Evolutionary conservation across 805 yeast species (phyloP).

Genomic region (Debaryomyces castellii): DNA sequence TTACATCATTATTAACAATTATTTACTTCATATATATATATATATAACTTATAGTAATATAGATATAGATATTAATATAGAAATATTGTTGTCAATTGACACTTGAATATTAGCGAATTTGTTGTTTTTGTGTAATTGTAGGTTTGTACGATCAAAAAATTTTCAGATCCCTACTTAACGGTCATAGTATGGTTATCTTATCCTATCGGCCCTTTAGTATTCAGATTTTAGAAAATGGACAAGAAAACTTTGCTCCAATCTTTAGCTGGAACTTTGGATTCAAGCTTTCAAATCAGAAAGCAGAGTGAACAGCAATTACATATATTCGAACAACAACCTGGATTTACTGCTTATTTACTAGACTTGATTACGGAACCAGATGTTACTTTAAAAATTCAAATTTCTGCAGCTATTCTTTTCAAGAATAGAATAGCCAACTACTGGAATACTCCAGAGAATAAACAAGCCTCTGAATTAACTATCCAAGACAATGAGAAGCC

Average conservation of each 20-base stretch:
- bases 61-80: too few relatives aligned
- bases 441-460: slow-evolving; percentile 38
- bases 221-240: slow-evolving; percentile 45
- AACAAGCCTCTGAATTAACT: slow-evolving; percentile 16
- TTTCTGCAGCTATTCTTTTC: slow-evolving; percentile 44
- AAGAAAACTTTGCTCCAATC: slow-evolving; percentile 49
- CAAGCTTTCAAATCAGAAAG: slow-evolving; percentile 48
- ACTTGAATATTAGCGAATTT: too few relatives aligned
- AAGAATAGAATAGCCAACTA: slow-evolving; percentile 39
- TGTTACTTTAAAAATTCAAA: slow-evolving; percentile 35
- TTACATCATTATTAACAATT: too few relatives aligned
- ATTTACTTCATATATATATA: too few relatives aligned
- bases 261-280: slow-evolving; percentile 55
- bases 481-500: slow-evolving; percentile 36
- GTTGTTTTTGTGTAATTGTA: slow-evolving; percentile 2
- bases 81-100: too few relatives aligned
- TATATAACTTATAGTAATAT: too few relatives aligned
- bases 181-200: not conserved
- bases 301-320: slow-evolving; percentile 53
- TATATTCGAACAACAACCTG: slow-evolving; percentile 53
- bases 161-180: slow-evolving; percentile 5
- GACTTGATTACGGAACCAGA: slow-evolving; percentile 47
- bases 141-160: slow-evolving; percentile 3
- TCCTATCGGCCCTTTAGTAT: not conserved
- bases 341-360: slow-evolving; percentile 55